Evolutionary conservation across 352 stramenopile species (phyloP).

Genomic region (Pythium myriotylum): DNA sequence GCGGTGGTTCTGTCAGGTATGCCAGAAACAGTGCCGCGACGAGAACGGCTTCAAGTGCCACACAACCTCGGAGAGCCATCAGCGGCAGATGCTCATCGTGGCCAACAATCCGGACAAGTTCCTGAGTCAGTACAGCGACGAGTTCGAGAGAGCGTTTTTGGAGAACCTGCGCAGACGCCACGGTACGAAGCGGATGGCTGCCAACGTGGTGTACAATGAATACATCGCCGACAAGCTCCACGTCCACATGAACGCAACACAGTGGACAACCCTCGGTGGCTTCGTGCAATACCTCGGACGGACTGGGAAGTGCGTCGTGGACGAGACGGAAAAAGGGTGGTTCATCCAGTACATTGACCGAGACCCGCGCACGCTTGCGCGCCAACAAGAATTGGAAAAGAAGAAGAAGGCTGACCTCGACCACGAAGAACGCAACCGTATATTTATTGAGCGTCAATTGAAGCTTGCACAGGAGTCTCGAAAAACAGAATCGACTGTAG

Average conservation of each 20-base stretch:
- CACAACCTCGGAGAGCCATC: constrained; percentile 95
- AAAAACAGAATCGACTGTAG: constrained; percentile 17
- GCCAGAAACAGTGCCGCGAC: constrained; percentile 99
- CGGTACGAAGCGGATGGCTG: constrained; percentile 95
- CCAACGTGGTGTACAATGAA: constrained; percentile 99
- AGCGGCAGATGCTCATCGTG: constrained; percentile 99
- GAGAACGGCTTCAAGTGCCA: constrained; percentile 99
- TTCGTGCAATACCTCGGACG: constrained; percentile 99
- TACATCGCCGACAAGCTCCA: constrained; percentile 99
- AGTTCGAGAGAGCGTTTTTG: constrained; percentile 96
- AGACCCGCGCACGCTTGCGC: constrained; percentile 90
- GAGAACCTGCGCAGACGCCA: constrained; percentile 94
- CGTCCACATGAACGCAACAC: constrained; percentile 99
- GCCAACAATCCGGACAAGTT: constrained; percentile 95
- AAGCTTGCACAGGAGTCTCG: constrained; percentile 53
- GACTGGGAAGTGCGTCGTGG: constrained; percentile 95
- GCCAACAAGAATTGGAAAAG: constrained; percentile 85
- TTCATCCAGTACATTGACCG: constrained; percentile 97
- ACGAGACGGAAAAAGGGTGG: constrained; percentile 99
- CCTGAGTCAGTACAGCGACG: constrained; percentile 90
- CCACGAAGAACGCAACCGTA: constrained; percentile 82
- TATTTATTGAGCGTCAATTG: constrained; percentile 79
- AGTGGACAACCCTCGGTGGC: constrained; percentile 95
- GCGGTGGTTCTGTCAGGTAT: constrained; percentile 99
- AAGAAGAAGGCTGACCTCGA: constrained; percentile 91